Base-by-base conservation (phyloP, 208 protist species). In the Blastocrithidia nonstop region DNA sequence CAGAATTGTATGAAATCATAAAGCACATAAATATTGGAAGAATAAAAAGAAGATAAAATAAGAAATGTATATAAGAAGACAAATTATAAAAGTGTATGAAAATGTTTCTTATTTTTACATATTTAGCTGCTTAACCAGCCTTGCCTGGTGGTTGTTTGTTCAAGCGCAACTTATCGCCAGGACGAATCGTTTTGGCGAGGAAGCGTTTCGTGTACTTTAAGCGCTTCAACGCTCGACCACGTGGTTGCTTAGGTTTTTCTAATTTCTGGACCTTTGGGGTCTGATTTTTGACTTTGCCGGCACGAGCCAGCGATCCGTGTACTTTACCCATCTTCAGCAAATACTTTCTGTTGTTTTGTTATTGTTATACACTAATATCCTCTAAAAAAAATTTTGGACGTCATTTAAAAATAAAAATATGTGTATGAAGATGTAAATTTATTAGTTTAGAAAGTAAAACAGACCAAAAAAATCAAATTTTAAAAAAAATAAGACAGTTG, bases 211-310 rank as follows among this genome's bases (percentile, higher is more conserved):
- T 98, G 94, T 97, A 98, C 73, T 96, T 90, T 54, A 94, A 66
- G 66, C 96, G 89, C 75, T 96, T 95, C 74, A 97, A 96, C 26
- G 93, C 93, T 59, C 96, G 94, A 53, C 95, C 95, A 50, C 81
- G 79, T 32, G 85, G 71, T 60, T 83, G 69, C 80, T 96, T 96
- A 51, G 87, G 75, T 84, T 97, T 96, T 66, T 98, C 94, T 66
- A 84, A 55, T 55, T 95, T 91, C 57, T 67, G 67, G 36, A 97
- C 92, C 72, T 98, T 97, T 58, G 95, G 96, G 57, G 96, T 98
- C 82, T 97, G 93, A 71, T 95, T 95, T 66, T 92, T 90, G 57
- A 98, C 96, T 85, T 98, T 98, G 81, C 96, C 96, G 60, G 95
- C 96, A 84, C 95, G 94, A 55, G 94, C 89, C 48, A 98, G 85